Evolutionary conservation across 2,329 filamentous ascomycete genomes (phyloP).

Genomic region (Didymella keratinophila): DNA sequence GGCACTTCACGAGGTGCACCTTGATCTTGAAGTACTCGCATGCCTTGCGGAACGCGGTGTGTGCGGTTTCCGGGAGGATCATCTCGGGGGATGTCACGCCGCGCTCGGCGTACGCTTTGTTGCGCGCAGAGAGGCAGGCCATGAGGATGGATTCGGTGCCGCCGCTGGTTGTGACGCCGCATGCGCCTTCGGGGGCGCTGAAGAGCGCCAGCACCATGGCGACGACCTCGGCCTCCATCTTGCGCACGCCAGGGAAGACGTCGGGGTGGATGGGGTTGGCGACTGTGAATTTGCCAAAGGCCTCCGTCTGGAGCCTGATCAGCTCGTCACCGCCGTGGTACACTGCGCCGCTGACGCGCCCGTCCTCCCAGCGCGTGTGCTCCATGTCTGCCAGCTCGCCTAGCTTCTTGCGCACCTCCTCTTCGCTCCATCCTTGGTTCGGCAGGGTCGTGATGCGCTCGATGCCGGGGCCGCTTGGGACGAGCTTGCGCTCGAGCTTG

Average conservation of each 20-base stretch:
- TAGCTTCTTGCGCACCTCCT: conserved; percentile 81
- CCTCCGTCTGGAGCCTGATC: conserved; percentile 85
- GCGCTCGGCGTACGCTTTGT: conserved; percentile 86
- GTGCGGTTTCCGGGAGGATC: conserved; percentile 93
- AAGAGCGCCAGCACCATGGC: conserved; percentile 91
- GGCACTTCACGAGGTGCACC: conserved; percentile 85
- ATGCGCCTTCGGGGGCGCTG: conserved; percentile 83
- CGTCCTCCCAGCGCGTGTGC: conserved; percentile 96
- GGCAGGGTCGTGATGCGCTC: conserved; percentile 80
- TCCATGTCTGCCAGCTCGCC: conserved; percentile 82
- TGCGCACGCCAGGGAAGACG: conserved; percentile 95
- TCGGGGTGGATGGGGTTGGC: conserved; percentile 97
- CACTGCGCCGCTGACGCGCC: conserved; percentile 90
- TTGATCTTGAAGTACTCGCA: conserved; percentile 97
- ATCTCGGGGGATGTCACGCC: conserved; percentile 94
- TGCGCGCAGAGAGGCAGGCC: conserved; percentile 88
- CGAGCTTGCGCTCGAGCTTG: conserved; percentile 84
- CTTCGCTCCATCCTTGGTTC: conserved; percentile 80
- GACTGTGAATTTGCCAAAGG: conserved; percentile 93
- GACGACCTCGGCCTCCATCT: conserved; percentile 99
- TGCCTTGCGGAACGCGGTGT: conserved; percentile 96
- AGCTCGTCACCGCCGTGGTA: conserved; percentile 91
- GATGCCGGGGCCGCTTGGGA: conserved; percentile 74
- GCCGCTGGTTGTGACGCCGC: conserved; percentile 88
- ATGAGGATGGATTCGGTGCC: conserved; percentile 97